phyloP scores from a whole-genome alignment of 192 early-diverging fungal genomes.

The Coemansia sp. region DNA sequence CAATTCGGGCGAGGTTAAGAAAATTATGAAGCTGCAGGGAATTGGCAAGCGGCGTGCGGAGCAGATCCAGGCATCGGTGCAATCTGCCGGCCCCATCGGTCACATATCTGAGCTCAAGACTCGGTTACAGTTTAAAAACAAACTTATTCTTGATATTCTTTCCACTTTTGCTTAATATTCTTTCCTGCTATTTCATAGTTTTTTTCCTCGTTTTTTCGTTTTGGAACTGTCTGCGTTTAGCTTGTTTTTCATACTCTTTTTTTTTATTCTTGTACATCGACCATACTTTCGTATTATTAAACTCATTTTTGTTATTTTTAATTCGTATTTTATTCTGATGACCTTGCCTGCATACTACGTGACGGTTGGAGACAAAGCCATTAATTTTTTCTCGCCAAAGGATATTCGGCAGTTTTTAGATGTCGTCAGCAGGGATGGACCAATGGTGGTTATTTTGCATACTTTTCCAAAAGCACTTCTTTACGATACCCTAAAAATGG shows the following conservation, averaged over 20 bases:
- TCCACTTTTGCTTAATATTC: constrained; percentile 41
- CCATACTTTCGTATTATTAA: no score
- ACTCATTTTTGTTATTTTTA: background rate
- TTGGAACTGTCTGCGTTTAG: no score
- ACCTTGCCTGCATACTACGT: no score
- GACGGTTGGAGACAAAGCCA: no score
- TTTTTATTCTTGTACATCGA: no score
- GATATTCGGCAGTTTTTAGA: no score
- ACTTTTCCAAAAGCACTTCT: no score
- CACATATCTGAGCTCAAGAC: constrained; percentile 41
- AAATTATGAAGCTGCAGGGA: constrained; percentile 58
- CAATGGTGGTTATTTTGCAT: no score
- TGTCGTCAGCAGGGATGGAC: no score
- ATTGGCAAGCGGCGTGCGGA: constrained; percentile 63
- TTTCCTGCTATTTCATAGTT: background rate
- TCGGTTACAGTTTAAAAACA: constrained; percentile 49
- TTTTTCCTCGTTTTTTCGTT: background rate
- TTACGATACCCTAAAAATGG: background rate
- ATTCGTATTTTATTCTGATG: background rate
- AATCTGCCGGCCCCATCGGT: constrained; percentile 37
- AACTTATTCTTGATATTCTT: constrained; percentile 46
- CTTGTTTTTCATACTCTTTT: no score
- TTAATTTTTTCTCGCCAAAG: no score
- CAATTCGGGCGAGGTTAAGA: constrained; percentile 56
- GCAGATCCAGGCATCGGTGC: constrained; percentile 56